A percentile compares a stretch with the other conserved stretches of the same genome.
Evolutionary conservation across 2,329 filamentous ascomycete species (phyloP).

Genomic region (Ramularia collo-cygni): DNA sequence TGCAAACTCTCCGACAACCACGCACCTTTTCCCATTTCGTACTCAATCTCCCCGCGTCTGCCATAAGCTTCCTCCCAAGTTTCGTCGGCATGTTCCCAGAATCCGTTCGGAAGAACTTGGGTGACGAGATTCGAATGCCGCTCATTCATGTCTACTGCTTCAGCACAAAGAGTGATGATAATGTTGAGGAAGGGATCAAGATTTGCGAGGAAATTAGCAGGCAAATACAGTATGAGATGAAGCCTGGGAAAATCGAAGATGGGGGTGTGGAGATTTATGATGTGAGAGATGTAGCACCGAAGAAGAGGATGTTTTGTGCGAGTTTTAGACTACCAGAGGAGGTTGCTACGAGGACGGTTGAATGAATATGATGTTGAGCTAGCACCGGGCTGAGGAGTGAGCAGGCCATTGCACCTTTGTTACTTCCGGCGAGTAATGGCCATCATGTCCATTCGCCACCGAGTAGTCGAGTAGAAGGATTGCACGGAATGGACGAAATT

Average conservation of each 20-base stretch:
- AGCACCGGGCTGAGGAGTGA: no score
- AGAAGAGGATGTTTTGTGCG: slow-evolving; percentile 95
- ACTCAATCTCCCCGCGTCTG: slow-evolving; percentile 92
- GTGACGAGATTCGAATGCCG: slow-evolving; percentile 50
- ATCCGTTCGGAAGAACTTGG: slow-evolving; percentile 18
- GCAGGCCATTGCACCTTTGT: no score
- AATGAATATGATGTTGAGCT: no score
- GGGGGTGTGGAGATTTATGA: slow-evolving; percentile 50
- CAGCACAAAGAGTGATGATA: slow-evolving; percentile 70
- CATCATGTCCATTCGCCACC: no score
- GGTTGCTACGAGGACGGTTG: slow-evolving; percentile 60
- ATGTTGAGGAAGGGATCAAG: slow-evolving; percentile 51
- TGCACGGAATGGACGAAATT: no score
- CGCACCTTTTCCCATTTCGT: slow-evolving; percentile 84
- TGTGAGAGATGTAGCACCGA: slow-evolving; percentile 82
- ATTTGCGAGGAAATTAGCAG: slow-evolving; percentile 61
- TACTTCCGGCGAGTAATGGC: no score
- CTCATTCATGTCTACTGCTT: slow-evolving; percentile 95
- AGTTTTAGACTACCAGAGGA: slow-evolving; percentile 77
- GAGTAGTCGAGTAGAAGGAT: no score
- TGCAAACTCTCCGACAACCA: slow-evolving; percentile 50
- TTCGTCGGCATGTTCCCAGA: slow-evolving; percentile 71
- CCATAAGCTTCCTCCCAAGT: slow-evolving; percentile 70
- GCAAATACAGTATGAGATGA: slow-evolving; percentile 54
- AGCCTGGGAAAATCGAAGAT: slow-evolving; percentile 46